Percentiles rank a stretch among this genome's conserved stretches.
Conservation (phyloP, 805 yeast genomes). For the Ascoidea tarda region DNA sequence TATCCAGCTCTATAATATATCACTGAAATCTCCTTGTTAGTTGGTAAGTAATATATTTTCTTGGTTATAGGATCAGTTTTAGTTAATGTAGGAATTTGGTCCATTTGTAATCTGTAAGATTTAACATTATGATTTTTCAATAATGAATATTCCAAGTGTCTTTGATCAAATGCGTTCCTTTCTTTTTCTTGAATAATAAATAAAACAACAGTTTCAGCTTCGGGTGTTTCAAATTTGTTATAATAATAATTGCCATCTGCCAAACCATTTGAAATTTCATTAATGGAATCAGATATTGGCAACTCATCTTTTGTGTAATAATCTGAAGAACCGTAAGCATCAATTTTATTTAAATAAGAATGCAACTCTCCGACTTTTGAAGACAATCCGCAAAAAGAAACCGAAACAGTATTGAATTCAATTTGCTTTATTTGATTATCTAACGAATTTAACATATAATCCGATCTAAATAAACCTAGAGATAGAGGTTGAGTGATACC, state of each 20-base stretch:
- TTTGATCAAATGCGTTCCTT: slow-evolving; percentile 84
- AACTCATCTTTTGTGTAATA: slow-evolving; percentile 32
- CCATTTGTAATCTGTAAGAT: slow-evolving; percentile 54
- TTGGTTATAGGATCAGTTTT: slow-evolving; percentile 22
- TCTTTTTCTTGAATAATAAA: slow-evolving; percentile 79
- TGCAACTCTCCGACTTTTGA: slow-evolving; percentile 70
- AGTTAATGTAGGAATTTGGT: slow-evolving; percentile 34
- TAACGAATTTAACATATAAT: slow-evolving; percentile 38
- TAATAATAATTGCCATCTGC: slow-evolving; percentile 53
- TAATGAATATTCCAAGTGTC: slow-evolving; percentile 63
- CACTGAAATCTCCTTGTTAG: slow-evolving; percentile 66
- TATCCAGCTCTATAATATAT: slow-evolving; percentile 89
- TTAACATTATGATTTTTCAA: slow-evolving; percentile 39
- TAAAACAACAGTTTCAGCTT: slow-evolving; percentile 40
- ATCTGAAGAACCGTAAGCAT: slow-evolving; percentile 31
- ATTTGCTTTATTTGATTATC: slow-evolving; percentile 60
- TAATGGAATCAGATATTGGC: slow-evolving; percentile 56
- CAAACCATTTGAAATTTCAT: slow-evolving; percentile 51
- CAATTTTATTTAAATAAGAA: slow-evolving; percentile 42
- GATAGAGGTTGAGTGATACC: slow-evolving; percentile 53
- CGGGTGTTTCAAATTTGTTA: slow-evolving; percentile 16
- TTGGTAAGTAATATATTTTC: slow-evolving; percentile 37
- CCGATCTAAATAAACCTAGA: slow-evolving; percentile 81
- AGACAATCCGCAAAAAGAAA: slow-evolving; percentile 87
- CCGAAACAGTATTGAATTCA: slow-evolving; percentile 92